Evolutionary conservation across 257 asterid species (phyloP).

Genomic region (Nicotiana obtusifolia): DNA sequence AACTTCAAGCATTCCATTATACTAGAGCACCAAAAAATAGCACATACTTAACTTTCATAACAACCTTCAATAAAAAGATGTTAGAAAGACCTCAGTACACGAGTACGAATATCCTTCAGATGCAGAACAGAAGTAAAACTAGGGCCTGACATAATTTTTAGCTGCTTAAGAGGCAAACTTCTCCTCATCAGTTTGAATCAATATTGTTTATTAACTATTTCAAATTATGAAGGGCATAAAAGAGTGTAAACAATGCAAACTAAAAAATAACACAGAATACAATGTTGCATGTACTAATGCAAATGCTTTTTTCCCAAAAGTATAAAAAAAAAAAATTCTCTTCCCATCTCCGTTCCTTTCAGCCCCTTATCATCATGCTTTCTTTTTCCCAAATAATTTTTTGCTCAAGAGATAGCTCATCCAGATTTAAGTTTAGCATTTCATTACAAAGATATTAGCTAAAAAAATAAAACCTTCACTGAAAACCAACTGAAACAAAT

Average conservation of each 20-base stretch:
- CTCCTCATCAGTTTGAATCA: background rate
- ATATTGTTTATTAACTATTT: background rate
- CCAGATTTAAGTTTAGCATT: background rate
- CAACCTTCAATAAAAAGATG: background rate
- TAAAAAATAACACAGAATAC: background rate
- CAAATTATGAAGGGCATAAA: background rate
- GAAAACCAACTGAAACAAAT: background rate
- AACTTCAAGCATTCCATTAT: background rate
- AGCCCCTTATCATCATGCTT: background rate
- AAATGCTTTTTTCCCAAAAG: background rate
- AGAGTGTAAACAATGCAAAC: background rate
- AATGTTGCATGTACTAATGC: background rate
- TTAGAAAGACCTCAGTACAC: background rate
- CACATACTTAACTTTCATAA: background rate
- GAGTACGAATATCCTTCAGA: background rate
- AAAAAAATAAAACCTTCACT: background rate
- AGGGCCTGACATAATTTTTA: background rate
- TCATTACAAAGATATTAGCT: background rate
- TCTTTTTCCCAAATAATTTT: background rate
- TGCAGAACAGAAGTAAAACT: background rate
- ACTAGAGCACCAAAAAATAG: background rate
- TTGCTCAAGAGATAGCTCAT: background rate
- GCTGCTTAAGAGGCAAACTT: background rate
- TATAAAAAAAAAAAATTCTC: background rate
- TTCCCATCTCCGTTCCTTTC: background rate